Evolutionary conservation across 768 basidiomycete species (phyloP).

Genomic region (Suillus cothurnatus): DNA sequence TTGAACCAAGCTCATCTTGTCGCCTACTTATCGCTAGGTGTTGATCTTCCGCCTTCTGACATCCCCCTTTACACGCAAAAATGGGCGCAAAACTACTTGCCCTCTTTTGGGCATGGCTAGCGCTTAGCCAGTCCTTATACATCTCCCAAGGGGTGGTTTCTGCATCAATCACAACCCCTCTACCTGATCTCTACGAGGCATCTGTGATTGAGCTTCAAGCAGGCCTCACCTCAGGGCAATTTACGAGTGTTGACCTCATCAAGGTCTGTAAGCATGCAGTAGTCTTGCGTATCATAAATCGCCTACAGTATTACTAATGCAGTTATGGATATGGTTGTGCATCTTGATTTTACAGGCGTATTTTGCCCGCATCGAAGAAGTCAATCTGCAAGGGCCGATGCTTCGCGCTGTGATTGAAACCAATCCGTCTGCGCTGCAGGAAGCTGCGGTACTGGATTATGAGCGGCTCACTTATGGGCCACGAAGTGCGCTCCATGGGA

Average conservation of each 20-base stretch:
- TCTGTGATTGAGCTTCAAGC: slow-evolving; percentile 40
- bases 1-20: not conserved
- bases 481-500: slow-evolving; percentile 39
- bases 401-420: slow-evolving; percentile 44
- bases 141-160: not conserved
- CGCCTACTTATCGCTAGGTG: not conserved
- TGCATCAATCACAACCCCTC: slow-evolving; percentile 16
- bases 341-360: slow-evolving; percentile 35
- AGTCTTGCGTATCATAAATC: not conserved
- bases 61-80: not conserved
- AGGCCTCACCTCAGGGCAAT: slow-evolving; percentile 37
- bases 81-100: slow-evolving; percentile 8
- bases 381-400: slow-evolving; percentile 39
- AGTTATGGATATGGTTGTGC: not conserved
- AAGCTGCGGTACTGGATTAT: slow-evolving; percentile 37
- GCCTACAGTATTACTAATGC: not conserved
- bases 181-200: slow-evolving; percentile 46
- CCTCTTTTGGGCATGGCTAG: slow-evolving; percentile 5
- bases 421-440: slow-evolving; percentile 38
- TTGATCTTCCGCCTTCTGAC: not conserved
- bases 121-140: slow-evolving; percentile 2
- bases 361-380: slow-evolving; percentile 44
- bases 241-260: slow-evolving; percentile 44
- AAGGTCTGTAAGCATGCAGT: slow-evolving; percentile 28
- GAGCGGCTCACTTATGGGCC: slow-evolving; percentile 32